Evolutionary conservation across 176 grass and related monocot genomes (phyloP), one percentile per base, ranked within the genome.

Genomic region (Puya raimondii): DNA sequence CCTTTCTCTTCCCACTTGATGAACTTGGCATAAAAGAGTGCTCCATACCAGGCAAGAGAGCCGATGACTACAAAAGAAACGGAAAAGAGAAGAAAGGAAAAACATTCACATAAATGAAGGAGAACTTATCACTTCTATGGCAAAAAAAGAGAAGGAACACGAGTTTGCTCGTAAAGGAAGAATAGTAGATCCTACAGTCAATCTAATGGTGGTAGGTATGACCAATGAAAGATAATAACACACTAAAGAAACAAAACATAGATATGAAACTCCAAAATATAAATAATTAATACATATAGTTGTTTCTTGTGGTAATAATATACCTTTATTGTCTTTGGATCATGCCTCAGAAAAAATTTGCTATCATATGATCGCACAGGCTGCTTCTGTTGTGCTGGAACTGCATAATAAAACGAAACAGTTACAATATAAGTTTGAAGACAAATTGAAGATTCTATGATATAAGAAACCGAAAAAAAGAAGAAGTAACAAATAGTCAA

Each of bases 301-400:
- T 48, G 13, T 27, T 72, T 76, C 53, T 27, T 61, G 5, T 72
- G 49, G 50, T 74, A 77, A 67, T 65, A n/a, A 75, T n/a, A 49
- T 76, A 94, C 90, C 87, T 99, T 94, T 49, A 76, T 70, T 75
- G 54, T 59, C 72, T 88, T 93, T 16, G 64, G 54, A 90, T 94
- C 82, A 49, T 93, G 87, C 73, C 84, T 84, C 69, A 70, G 57
- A 76, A 80, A 99, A 25, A 88, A 69, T 47, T 84, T 88, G 16
- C 61, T 58, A 18, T 86, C 89, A 68, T 86, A 84, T 22, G 80
- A 52, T 61, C 82, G 74, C 65, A 75, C 76, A 63, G 82, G 75
- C 64, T 77, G 77, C 69, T 80, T 90, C 20, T 73, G 77, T 74
- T 83, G 87, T 64, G 82, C 80, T 67, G 80, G 72, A 16, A 88